Base-by-base conservation (phyloP, 1,139 yeast genomes). In the Geotrichum armillariae region DNA sequence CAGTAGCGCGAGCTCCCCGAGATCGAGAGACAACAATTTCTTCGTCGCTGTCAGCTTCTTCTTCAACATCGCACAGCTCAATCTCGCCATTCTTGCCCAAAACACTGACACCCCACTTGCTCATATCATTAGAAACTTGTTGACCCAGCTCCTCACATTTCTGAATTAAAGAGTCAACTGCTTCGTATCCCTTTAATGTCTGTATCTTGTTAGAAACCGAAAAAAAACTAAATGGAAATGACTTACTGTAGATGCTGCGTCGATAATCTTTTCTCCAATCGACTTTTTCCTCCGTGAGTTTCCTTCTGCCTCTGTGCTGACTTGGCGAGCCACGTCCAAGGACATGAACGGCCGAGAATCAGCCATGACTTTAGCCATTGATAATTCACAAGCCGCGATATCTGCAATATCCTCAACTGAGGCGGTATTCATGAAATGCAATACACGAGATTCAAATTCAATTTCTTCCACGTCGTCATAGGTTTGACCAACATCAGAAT, bases 131-230 rank as follows among this genome's bases (percentile, higher is more conserved):
- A 1, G 90, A 76, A 50, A 94, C 87, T 11, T 74, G 69, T 8
- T 75, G 73, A 47, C 98, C 96, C 57, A 87, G 83, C 25, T 79
- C 78, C 11, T 91, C 82, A 70, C 99, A 94, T 59, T 82, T 80
- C 57, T 83, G 82, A 53, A 94, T 88, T 58, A 94, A 74, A 21
- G 95, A 85, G 62, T 93, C 98, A 34, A 93, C 96, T 0, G 99
- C 98, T 56, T 83, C 85, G 65, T 93, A 94, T 2, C 99, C 99
- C 60, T 82, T 80, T 57, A 93, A 73, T 18, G 91, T 83, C 49
- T 44, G 20, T 25, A 21, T 3, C 29, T n/a, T 8, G 36, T 40
- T 40, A 40, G 44, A 4, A 29, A 39, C 6, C 7, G 12, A 9
- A 3, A 4, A 39, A 27, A 53, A 38, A 61, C 51, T 7, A 55